These are phyloP conservation scores for Ustilago cynodontis DNA, from an alignment of 1,284 basidiomycete genomes.

Conservation along the genomic window DNA sequence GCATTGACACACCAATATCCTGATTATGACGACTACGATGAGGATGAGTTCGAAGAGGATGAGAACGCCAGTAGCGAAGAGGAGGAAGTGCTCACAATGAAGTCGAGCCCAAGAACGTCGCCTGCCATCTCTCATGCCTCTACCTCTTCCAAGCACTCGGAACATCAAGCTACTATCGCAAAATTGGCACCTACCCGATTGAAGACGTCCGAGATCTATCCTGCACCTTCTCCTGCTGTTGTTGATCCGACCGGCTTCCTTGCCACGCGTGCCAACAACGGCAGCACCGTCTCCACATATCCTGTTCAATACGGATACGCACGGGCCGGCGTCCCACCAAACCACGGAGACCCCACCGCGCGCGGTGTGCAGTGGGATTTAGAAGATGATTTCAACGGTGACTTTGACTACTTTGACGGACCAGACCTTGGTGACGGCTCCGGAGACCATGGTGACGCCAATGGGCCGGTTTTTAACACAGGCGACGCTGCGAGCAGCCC, in stretches of 20 bases:
- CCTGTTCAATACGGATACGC: constrained; percentile 47
- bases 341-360: constrained; percentile 44
- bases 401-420: constrained; percentile 77
- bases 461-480: constrained; percentile 54
- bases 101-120: constrained; percentile 52
- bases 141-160: constrained; percentile 31
- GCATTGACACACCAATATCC: constrained; percentile 76
- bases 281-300: constrained; percentile 47
- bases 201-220: constrained; percentile 77
- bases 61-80: constrained; percentile 73
- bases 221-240: constrained; percentile 73
- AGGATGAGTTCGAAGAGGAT: constrained; percentile 71
- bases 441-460: constrained; percentile 32
- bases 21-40: constrained; percentile 63
- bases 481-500: constrained; percentile 58
- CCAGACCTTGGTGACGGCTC: constrained; percentile 72
- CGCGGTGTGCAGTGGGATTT: constrained; percentile 66
- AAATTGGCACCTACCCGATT: constrained; percentile 93
- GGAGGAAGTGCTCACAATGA: constrained; percentile 71
- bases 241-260: constrained; percentile 74
- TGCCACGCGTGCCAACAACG: constrained; percentile 44
- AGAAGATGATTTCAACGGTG: constrained; percentile 73
- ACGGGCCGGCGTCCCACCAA: constrained; percentile 28
- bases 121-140: constrained; percentile 49
- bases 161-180: constrained; percentile 76